Conservation (phyloP, 2,329 filamentous ascomycete genomes). For the Gnomoniopsis sp. region DNA sequence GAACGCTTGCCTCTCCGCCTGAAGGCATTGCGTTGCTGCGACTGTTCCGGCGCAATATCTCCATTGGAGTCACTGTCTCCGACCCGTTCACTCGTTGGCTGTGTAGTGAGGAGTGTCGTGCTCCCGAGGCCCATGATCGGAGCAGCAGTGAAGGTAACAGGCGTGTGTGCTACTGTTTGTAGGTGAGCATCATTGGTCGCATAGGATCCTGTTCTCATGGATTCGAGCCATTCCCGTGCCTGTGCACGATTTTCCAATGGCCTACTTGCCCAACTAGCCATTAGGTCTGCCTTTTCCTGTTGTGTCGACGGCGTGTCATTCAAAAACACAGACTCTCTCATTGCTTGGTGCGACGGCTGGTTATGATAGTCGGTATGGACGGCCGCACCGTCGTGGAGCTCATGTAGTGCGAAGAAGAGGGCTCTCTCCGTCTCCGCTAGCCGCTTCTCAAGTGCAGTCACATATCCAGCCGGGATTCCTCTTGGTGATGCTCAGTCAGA, state of each 20-base stretch:
- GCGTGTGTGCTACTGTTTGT: neutral
- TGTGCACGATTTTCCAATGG: conserved; percentile 1
- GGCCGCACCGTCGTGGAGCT: conserved; percentile 19
- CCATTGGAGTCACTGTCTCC: neutral
- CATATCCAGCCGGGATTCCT: conserved; percentile 20
- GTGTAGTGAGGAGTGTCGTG: no score
- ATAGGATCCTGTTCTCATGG: neutral
- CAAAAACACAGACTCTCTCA: neutral
- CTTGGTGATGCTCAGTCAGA: neutral
- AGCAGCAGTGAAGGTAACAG: neutral
- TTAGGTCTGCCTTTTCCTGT: conserved; percentile 9
- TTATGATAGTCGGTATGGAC: conserved; percentile 31
- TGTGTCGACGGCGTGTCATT: conserved; percentile 4
- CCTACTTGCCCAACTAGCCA: conserved; percentile 1
- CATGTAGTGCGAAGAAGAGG: conserved; percentile 19
- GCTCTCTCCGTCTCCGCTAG: conserved; percentile 20
- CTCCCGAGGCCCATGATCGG: neutral
- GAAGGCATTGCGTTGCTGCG: neutral
- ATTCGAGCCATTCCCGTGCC: conserved; percentile 8
- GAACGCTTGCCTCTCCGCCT: neutral
- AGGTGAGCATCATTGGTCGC: neutral
- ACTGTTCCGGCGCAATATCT: neutral
- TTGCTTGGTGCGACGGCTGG: neutral
- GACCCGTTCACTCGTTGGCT: neutral
- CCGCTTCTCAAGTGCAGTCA: conserved; percentile 19